These are phyloP conservation scores for Cryptosporidium andersoni DNA, from an alignment of 169 alveolate genomes.

Conservation along the genomic window DNA sequence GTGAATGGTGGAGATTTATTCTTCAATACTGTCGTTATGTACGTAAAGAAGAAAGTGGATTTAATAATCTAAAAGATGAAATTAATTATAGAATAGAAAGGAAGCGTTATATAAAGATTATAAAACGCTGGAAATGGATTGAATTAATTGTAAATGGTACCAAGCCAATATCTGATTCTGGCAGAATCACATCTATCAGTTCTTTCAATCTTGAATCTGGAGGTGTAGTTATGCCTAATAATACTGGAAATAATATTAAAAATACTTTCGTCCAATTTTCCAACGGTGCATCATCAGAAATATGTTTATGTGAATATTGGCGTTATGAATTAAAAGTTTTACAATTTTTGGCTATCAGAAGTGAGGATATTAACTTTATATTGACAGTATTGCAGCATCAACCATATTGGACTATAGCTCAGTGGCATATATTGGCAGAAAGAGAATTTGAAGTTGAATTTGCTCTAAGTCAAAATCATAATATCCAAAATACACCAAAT, in stretches of 20 bases:
- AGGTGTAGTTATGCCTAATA: not conserved
- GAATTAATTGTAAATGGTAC: conserved; percentile 46
- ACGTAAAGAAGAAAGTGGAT: conserved; percentile 19
- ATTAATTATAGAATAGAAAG: conserved; percentile 60
- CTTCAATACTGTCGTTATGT: conserved; percentile 17
- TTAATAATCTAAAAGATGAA: conserved; percentile 30
- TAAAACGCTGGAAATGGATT: conserved; percentile 67
- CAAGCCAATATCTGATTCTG: conserved; percentile 32
- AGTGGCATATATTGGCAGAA: conserved; percentile 66
- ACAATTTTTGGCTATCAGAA: conserved; percentile 21
- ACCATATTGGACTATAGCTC: conserved; percentile 52
- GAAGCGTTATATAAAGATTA: conserved; percentile 43
- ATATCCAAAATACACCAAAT: not conserved
- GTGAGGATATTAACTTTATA: conserved; percentile 40
- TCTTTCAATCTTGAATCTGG: not conserved
- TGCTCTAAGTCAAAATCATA: conserved; percentile 48
- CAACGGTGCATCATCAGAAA: not conserved
- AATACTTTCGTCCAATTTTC: not conserved
- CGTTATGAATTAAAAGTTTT: conserved; percentile 32
- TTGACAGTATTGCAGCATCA: conserved; percentile 67
- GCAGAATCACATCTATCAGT: not conserved
- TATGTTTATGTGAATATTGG: conserved; percentile 57
- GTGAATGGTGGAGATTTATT: conserved; percentile 66
- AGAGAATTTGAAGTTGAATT: conserved; percentile 65
- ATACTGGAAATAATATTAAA: conserved; percentile 1